Conservation (phyloP, 2,329 filamentous ascomycete species). For the Colletotrichum costaricense region DNA sequence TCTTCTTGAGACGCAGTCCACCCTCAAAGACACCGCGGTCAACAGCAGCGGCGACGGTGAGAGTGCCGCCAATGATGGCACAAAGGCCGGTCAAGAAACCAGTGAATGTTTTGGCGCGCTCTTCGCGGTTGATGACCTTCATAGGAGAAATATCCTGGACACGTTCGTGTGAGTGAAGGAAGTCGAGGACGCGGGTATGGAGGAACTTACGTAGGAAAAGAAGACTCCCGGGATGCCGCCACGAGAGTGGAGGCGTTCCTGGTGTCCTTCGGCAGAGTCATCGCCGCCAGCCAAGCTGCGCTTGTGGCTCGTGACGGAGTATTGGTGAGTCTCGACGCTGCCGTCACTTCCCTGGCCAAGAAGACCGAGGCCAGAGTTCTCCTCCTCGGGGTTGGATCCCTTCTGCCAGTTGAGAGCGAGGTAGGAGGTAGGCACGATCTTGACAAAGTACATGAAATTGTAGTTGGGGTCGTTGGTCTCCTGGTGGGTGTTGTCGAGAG, state of each 20-base stretch:
- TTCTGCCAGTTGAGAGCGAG: conserved; percentile 90
- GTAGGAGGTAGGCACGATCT: conserved; percentile 97
- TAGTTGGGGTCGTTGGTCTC: conserved; percentile 82
- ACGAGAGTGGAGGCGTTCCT: conserved; percentile 88
- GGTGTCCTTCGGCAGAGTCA: conserved; percentile 88
- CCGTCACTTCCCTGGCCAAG: conserved; percentile 76
- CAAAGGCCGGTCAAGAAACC: conserved; percentile 95
- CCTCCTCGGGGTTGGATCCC: conserved; percentile 53
- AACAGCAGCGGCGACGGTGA: conserved; percentile 94
- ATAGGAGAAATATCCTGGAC: conserved; percentile 94
- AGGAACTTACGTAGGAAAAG: conserved; percentile 87
- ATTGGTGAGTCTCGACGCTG: conserved; percentile 97
- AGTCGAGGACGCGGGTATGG: background rate
- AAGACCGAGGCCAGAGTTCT: conserved; percentile 73
- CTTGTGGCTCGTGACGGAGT: conserved; percentile 97
- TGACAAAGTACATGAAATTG: conserved; percentile 99
- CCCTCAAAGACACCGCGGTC: conserved; percentile 95
- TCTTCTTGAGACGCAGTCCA: conserved; percentile 84
- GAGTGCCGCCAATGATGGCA: conserved; percentile 91
- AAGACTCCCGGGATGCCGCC: conserved; percentile 98
- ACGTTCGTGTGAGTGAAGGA: conserved; percentile 38
- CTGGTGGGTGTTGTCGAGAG: conserved; percentile 85
- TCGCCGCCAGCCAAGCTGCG: conserved; percentile 86
- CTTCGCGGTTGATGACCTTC: conserved; percentile 98
- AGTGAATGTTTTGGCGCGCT: conserved; percentile 87